phyloP scores from a whole-genome alignment of 371 early-diverging fungal species.

The Phascolomyces articulosus region DNA sequence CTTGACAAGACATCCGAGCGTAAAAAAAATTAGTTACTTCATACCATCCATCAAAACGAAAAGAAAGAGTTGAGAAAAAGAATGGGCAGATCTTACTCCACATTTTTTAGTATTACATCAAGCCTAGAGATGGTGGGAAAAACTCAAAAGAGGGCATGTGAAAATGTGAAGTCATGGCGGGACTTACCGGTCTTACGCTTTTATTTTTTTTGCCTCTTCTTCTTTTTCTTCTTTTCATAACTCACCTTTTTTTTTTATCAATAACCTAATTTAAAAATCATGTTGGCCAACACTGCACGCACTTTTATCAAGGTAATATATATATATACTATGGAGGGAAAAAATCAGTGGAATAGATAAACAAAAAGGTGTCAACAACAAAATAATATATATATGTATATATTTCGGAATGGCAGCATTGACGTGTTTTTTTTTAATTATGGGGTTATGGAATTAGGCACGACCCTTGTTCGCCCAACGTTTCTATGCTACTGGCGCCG shows the following conservation, averaged over 20 bases:
- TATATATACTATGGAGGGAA: neutral
- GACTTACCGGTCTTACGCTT: conserved; percentile 1
- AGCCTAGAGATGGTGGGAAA: neutral
- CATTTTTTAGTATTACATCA: neutral
- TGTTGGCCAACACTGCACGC: conserved; percentile 20
- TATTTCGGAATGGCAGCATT: neutral
- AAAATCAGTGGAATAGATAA: neutral
- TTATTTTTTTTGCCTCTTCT: neutral
- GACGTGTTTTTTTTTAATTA: neutral
- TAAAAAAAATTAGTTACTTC: no score
- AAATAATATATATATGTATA: no score
- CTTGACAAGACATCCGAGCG: no score
- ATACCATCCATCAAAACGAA: no score
- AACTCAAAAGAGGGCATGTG: conserved; percentile 4
- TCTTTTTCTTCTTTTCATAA: neutral
- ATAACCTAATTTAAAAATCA: neutral
- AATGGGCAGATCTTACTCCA: no score
- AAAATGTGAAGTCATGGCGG: conserved; percentile 8
- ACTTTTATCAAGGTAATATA: conserved; percentile 16
- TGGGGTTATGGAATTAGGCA: conserved; percentile 20
- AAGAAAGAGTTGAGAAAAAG: no score
- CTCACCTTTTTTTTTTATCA: neutral
- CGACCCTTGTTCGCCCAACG: conserved; percentile 47
- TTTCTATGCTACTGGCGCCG: conserved; percentile 61
- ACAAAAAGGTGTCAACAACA: no score